Percentiles rank a stretch among this genome's conserved stretches.
Evolutionary conservation across 2,329 filamentous ascomycete species (phyloP).

Genomic region (Myriosclerotinia duriaeana): DNA sequence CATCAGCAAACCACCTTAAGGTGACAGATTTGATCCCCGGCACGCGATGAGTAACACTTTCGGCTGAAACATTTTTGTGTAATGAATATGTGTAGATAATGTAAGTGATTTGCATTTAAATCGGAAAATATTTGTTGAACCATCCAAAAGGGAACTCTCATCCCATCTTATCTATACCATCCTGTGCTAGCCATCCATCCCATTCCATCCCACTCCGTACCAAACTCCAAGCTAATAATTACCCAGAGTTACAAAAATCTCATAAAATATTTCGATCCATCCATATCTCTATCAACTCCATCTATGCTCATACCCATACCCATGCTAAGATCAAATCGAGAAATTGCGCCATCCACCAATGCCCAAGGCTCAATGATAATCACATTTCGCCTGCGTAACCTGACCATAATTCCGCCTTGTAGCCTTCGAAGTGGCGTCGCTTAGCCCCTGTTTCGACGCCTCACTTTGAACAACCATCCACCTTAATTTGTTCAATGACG

Average conservation of each 20-base stretch:
- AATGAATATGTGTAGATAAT: too few relatives aligned
- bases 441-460: neutral
- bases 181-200: too few relatives aligned
- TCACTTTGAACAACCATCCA: neutral
- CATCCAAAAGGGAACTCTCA: too few relatives aligned
- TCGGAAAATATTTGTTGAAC: too few relatives aligned
- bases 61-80: too few relatives aligned
- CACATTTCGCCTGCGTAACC: neutral
- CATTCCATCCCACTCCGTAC: neutral
- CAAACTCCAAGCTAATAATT: constrained; percentile 1
- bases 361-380: neutral
- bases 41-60: too few relatives aligned
- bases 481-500: neutral
- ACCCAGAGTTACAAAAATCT: neutral
- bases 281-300: neutral
- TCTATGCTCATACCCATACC: neutral
- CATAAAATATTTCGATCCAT: neutral
- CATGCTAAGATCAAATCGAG: neutral
- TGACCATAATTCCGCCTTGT: neutral
- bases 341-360: neutral
- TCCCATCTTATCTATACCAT: too few relatives aligned
- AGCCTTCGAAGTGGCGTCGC: neutral
- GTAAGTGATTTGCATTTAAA: too few relatives aligned
- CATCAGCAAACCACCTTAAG: too few relatives aligned
- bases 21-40: too few relatives aligned